phyloP scores from a whole-genome alignment of 1,284 basidiomycete species.

The Cryptococcus maquisensis region DNA sequence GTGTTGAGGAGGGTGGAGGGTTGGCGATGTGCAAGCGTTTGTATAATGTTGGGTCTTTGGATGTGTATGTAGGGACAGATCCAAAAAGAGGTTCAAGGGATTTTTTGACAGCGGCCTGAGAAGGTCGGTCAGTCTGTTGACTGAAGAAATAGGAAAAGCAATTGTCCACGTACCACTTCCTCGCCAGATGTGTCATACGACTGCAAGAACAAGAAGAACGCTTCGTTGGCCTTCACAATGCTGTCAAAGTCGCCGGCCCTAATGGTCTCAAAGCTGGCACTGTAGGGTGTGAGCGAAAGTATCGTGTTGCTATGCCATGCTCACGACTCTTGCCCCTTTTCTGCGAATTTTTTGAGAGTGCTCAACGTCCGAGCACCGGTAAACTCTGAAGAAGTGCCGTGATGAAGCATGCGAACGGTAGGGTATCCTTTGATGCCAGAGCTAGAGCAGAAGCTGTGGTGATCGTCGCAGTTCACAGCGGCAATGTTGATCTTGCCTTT shows the following conservation, averaged over 20 bases:
- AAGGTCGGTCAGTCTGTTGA: background rate
- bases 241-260: conserved; percentile 54
- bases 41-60: conserved; percentile 52
- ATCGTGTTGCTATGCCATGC: conserved; percentile 28
- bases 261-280: conserved; percentile 51
- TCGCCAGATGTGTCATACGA: conserved; percentile 46
- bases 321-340: conserved; percentile 61
- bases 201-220: conserved; percentile 71
- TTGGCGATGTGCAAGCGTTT: conserved; percentile 55
- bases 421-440: conserved; percentile 74
- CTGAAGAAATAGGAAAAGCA: background rate
- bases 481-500: conserved; percentile 67
- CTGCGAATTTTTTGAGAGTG: conserved; percentile 64
- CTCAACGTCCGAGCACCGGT: conserved; percentile 53
- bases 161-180: conserved; percentile 40
- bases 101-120: conserved; percentile 53
- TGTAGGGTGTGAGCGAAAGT: conserved; percentile 31
- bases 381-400: conserved; percentile 50
- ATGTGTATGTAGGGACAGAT: conserved; percentile 61
- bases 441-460: conserved; percentile 61
- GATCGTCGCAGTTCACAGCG: conserved; percentile 78
- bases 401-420: conserved; percentile 58
- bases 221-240: conserved; percentile 57
- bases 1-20: conserved; percentile 52
- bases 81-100: conserved; percentile 62